Base-by-base conservation (phyloP, 192 early-diverging fungal genomes). In the Backusella tarrabulga region DNA sequence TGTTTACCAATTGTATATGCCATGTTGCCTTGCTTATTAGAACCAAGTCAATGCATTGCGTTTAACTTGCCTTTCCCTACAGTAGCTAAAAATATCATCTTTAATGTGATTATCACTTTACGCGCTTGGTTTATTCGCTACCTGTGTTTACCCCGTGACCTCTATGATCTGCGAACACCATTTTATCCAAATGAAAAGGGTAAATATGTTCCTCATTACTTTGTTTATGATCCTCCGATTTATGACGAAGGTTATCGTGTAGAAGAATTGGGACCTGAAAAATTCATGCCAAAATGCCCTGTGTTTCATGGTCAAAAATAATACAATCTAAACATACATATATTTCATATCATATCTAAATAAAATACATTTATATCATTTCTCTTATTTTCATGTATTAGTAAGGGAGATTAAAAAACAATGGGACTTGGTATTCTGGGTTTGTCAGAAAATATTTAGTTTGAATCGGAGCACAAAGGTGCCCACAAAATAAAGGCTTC, bases 281-380 rank as follows among this genome's bases (percentile, higher is more conserved):
- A 83, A 74, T 81, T 83, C 11, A n/a, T 77, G 21, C 78, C 78
- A 12, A 83, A 83, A 67, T 79, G 82, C 29, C 85, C 82, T 4
- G 73, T 72, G 2, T 56, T 74, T 12, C 54, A 74, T n/a, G n/a
- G 35, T 70, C n/a, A 23, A 36, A 14, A 38, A 23, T 12, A 70
- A 38, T 41, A 3, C 7, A 26, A 11, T 63, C 4, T 63, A 63
- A 26, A 60, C 15, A 46, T 46, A 50, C 4, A 50, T 50, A 50
- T n/a, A 52, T 17, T 2, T 32, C 17, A 54, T n/a, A 54, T 7
- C 17, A 14, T 12, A 63, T 29, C 9, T 29, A 63, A 63, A 63
- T 63, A 14, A 14, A 63, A 29, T 63, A 63, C 9, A 14, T 63
- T 14, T 26, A 63, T 63, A 26, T 63, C 12, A 3, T 29, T 63